Evolutionary conservation across 2,329 filamentous ascomycete genomes (phyloP), one percentile per base, ranked within the genome.

Genomic region (Fonsecaea monophora): DNA sequence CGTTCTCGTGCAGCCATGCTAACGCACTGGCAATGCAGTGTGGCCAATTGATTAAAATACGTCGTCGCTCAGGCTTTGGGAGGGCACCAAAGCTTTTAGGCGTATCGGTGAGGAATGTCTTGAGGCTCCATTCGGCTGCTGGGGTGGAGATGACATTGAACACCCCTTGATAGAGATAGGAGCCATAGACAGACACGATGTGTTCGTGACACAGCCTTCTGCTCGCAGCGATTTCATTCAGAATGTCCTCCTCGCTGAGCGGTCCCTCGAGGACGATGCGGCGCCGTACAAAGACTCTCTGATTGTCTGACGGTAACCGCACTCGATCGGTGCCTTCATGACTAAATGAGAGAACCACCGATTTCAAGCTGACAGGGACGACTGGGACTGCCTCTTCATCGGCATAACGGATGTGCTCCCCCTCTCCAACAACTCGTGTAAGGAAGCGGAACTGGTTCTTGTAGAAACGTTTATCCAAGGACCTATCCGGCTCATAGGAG

Each of bases 331-430:
- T 76, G 0, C 74, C 72, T 57, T 80, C 77, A 21, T 80, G 77
- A 9, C 77, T 74, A 1, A 75, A 72, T 12, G 75, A 72, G 3
- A 73, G 64, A 13, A 80, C 74, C 3, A 73, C 74, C 2, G 75
- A 82, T 12, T 85, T 78, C 9, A 82, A 79, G 67, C 83, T 81
- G 58, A 84, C 79, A 68, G 82, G 79, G 68, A 88, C 86, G 67
- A 89, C 78, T 0, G 87, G 86, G 4, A 89, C 82, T 42, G 85
- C 83, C 73, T 89, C 87, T 54, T 87, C 86, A 2, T 82, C 78
- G 0, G 83, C 85, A 75, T 87, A 89, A 42, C 84, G 82, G 68
- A 88, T 80, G 73, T 89, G 86, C 1, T 82, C 78, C 6, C 85
- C 86, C 65, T 83, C 78, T n/a, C 77, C 77, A 15, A 89, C 80